Base-by-base conservation (phyloP, 225 moss, liverwort and hornwort species). In the Pseudoscleropodium purum region DNA sequence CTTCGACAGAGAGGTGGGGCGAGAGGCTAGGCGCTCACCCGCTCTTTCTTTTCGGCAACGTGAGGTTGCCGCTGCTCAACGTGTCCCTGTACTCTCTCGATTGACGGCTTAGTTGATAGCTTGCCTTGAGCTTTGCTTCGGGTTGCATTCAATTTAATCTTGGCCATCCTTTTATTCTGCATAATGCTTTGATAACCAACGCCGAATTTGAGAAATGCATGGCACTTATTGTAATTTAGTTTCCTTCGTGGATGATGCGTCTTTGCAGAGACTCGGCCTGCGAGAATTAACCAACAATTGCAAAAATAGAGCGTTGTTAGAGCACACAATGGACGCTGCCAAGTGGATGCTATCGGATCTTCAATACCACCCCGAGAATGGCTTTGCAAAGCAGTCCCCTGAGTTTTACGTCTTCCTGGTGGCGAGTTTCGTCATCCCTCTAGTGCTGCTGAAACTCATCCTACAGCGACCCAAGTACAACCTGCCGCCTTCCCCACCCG, bases 401-500 rank as follows among this genome's bases (percentile, higher is more conserved):
- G 64, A 69, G 36, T 75, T 85, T 81, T 85, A 91, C 60, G 67
- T 75, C 19, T 81, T 91, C 51, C 5, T 82, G 25, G 26, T 78
- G 17, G 85, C 91, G 15, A 33, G 74, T 30, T 56, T 81, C 75
- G 10, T 88, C 85, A 27, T 86, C 9, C 75, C 88, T 45, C 27
- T 91, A 26, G 45, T 78, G 81, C 56, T 85, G 75, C 75, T 75
- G 56, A 86, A 82, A 41, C 49, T 89, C 39, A 72, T 60, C 19
- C 39, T 36, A 16, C 80, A 41, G 57, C 80, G 85, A 74, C 84
- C 88, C 33, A 47, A 75, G 62, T 76, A 43, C 36, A 90, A 90
- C 34, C 88, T 91, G 27, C 95, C 93, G 59, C 94, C 93, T 29
- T 92, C 94, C 33, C 95, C 93, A 29, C 88, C 68, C 24, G 88